phyloP scores from a whole-genome alignment of 176 grass and related monocot genomes.

The Rhipidocladum racemiflorum region DNA sequence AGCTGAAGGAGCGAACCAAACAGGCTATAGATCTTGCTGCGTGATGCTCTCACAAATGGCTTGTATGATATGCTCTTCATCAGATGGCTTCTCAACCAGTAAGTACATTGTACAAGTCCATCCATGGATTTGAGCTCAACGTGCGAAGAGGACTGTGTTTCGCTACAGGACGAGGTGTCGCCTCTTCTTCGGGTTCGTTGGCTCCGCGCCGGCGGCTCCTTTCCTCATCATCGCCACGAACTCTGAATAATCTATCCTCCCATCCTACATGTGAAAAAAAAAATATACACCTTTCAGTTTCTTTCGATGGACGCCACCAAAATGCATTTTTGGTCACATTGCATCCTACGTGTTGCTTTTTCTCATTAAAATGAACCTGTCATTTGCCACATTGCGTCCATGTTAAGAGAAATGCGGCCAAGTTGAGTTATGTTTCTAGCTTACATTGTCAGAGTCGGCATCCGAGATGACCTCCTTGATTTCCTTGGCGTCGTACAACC shows the following conservation, averaged over 20 bases:
- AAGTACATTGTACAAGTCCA: conserved; percentile 20
- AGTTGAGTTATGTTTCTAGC: not conserved
- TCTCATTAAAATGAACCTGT: no score
- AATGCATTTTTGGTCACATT: no score
- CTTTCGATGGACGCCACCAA: not conserved
- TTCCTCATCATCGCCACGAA: conserved; percentile 59
- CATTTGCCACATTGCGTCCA: no score
- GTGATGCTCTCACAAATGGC: not conserved
- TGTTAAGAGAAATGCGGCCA: no score
- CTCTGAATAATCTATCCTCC: conserved; percentile 70
- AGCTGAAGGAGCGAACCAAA: no score
- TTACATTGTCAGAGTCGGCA: conserved; percentile 67
- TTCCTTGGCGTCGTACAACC: conserved; percentile 50
- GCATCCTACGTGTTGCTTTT: no score
- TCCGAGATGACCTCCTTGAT: conserved; percentile 71
- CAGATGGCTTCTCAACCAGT: not conserved
- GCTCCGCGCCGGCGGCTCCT: conserved; percentile 30
- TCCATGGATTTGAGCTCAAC: conserved; percentile 7
- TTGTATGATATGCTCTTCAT: no score
- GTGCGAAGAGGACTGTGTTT: not conserved
- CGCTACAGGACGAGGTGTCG: conserved; percentile 35
- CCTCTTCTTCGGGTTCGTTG: conserved; percentile 43
- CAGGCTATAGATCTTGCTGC: not conserved
- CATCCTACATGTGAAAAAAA: conserved; percentile 52
- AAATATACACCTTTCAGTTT: not conserved